A percentile compares a stretch with the other conserved stretches of the same genome.
These are phyloP conservation scores for Colletotrichum spaethianum DNA, from an alignment of 2,329 filamentous ascomycete genomes.

Conservation along the genomic window DNA sequence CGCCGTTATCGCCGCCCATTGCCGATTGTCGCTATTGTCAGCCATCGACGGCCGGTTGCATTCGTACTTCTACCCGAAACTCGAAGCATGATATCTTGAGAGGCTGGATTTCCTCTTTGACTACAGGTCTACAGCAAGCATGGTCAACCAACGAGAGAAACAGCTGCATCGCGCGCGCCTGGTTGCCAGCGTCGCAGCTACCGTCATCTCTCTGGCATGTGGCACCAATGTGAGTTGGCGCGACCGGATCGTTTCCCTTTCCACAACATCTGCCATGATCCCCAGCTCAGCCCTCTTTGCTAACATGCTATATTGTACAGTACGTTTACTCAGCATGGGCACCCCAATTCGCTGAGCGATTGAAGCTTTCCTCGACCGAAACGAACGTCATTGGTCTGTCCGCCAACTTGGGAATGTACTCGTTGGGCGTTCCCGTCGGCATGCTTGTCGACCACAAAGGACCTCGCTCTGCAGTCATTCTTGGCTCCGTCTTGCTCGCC, in stretches of 20 bases:
- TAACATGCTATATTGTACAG: constrained; percentile 60
- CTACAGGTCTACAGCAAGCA: constrained; percentile 11
- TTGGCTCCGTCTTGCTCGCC: constrained; percentile 80
- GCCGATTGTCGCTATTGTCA: constrained; percentile 4
- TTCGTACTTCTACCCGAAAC: not conserved
- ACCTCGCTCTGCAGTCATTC: constrained; percentile 82
- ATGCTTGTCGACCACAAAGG: constrained; percentile 88
- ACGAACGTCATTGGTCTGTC: constrained; percentile 91
- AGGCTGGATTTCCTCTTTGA: not conserved
- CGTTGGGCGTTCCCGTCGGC: constrained; percentile 88
- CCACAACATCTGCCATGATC: not conserved
- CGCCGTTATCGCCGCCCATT: constrained; percentile 20
- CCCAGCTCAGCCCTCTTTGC: not conserved
- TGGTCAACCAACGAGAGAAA: constrained; percentile 53
- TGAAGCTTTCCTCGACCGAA: constrained; percentile 91
- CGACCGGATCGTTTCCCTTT: constrained; percentile 8
- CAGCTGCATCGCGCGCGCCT: constrained; percentile 76
- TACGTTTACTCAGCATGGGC: constrained; percentile 99
- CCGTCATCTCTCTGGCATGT: constrained; percentile 87
- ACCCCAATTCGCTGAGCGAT: constrained; percentile 90
- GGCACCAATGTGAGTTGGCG: constrained; percentile 84
- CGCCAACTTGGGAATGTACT: constrained; percentile 95
- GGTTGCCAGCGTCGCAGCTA: constrained; percentile 87
- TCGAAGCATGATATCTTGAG: constrained; percentile 33
- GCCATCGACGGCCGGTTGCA: not conserved